phyloP scores from a whole-genome alignment of 805 yeast species.

The Starmerella powellii region DNA sequence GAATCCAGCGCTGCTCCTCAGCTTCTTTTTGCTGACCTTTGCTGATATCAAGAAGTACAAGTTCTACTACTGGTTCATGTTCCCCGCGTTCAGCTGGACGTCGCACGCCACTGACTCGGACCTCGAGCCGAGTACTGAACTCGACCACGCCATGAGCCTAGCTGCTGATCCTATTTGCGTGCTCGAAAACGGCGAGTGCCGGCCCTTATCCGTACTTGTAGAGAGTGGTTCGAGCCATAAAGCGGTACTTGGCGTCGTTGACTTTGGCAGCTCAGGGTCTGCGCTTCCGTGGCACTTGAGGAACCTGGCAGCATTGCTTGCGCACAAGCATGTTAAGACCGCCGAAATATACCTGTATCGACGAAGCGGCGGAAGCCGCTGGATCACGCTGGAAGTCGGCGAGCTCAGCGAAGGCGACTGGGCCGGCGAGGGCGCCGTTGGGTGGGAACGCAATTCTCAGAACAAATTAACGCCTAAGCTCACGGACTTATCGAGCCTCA shows the following conservation, averaged over 20 bases:
- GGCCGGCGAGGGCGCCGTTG: slow-evolving; percentile 39
- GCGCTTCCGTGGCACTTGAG: slow-evolving; percentile 36
- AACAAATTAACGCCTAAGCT: slow-evolving; percentile 71
- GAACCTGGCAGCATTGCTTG: slow-evolving; percentile 43
- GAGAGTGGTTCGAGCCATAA: not conserved
- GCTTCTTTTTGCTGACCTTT: slow-evolving; percentile 50
- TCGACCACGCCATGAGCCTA: slow-evolving; percentile 4
- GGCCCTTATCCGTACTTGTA: not conserved
- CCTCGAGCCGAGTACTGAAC: not conserved
- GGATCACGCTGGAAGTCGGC: slow-evolving; percentile 23
- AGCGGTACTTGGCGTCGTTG: slow-evolving; percentile 15
- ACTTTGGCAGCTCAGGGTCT: slow-evolving; percentile 32
- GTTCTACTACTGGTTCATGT: slow-evolving; percentile 82
- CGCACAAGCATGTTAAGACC: slow-evolving; percentile 28
- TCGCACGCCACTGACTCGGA: not conserved
- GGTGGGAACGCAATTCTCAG: slow-evolving; percentile 76
- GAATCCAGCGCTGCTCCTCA: slow-evolving; percentile 34
- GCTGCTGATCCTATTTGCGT: slow-evolving; percentile 7
- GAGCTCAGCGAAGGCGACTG: slow-evolving; percentile 9
- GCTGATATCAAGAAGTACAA: slow-evolving; percentile 83
- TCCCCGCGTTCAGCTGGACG: slow-evolving; percentile 47
- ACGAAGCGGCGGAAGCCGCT: slow-evolving; percentile 19
- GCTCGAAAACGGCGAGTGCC: not conserved
- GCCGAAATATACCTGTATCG: slow-evolving; percentile 33
- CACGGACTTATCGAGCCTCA: slow-evolving; percentile 68